These are phyloP conservation scores for Termitomyces sp. DNA, from an alignment of 768 basidiomycete species.

Conservation along the genomic window DNA sequence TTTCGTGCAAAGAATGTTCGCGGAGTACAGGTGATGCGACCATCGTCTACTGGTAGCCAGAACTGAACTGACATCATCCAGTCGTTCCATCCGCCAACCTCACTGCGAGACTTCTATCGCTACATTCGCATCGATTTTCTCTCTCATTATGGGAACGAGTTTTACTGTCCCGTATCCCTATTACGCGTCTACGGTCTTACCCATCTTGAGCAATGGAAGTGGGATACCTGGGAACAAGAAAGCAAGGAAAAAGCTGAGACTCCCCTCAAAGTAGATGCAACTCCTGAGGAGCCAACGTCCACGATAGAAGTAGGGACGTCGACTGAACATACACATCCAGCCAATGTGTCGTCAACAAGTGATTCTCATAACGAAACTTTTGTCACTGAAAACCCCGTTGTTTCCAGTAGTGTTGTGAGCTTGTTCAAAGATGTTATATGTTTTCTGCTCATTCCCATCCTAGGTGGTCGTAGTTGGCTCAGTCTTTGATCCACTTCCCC, in stretches of 20 bases:
- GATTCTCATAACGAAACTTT: background rate
- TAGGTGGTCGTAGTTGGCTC: background rate
- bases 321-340: background rate
- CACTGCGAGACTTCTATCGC: constrained; percentile 82
- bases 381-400: background rate
- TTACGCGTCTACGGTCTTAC: constrained; percentile 94
- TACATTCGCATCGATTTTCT: constrained; percentile 93
- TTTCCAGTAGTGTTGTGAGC: background rate
- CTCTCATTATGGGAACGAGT: constrained; percentile 91
- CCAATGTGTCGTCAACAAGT: background rate
- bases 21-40: constrained; percentile 75
- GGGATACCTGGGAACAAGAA: constrained; percentile 79
- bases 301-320: background rate
- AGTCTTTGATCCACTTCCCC: background rate
- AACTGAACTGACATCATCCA: constrained; percentile 19
- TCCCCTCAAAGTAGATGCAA: constrained; percentile 28
- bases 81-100: constrained; percentile 75
- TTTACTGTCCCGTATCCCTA: constrained; percentile 92
- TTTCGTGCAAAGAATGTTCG: constrained; percentile 87
- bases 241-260: constrained; percentile 31
- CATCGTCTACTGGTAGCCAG: background rate
- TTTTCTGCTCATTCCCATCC: background rate
- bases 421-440: background rate
- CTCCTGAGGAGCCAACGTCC: constrained; percentile 1
- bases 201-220: constrained; percentile 94